Base-by-base conservation (phyloP, 2,329 filamentous ascomycete genomes). In the Aspergillus vadensis region DNA sequence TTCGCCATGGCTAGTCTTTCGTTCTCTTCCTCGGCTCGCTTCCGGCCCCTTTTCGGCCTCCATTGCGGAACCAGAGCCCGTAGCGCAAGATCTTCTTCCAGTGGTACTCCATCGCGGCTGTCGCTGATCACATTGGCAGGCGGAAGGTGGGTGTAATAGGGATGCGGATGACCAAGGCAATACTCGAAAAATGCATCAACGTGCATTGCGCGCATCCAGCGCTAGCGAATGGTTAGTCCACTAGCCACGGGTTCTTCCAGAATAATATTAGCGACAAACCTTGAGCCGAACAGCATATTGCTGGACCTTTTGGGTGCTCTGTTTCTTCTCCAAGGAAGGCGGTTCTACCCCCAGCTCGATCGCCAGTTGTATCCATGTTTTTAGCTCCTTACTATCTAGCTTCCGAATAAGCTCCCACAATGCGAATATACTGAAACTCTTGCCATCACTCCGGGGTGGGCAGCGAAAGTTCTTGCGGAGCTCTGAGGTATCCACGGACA, bases 121-220 rank as follows among this genome's bases (percentile, higher is more conserved):
- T 85, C 82, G 25, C 85, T 84, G 38, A 88, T 81, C 2, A 89
- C 86, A 30, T 85, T 80, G 14, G 84, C 82, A 5, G 83, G 79
- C 0, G 92, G 92, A 23, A 96, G 84, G 38, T 91, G 85, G 15
- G 85, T 88, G 80, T 89, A 96, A 75, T 97, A 97, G 0, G 86
- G 78, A 74, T 96, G 92, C 25, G 85, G 80, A 65, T 92, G 92
- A 52, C 87, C 86, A 63, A 94, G 83, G 19, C 96, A 85, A 73
- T 92, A 97, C 73, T 96, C 92, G 70, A 97, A 97, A 74, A 97
- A 97, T 10, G 92, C 91, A 80, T 96, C 91, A 55, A 97, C 87
- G 74, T 97, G 93, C 90, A 96, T 94, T 5, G 92, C 93, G 73
- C 92, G 91, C 91, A 97, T 95, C 93, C 93, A 97, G 72, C 94